Percentiles rank a stretch among this genome's conserved stretches.
Evolutionary conservation across 2,329 filamentous ascomycete species (phyloP).

Genomic region (Arthroderma sp.): DNA sequence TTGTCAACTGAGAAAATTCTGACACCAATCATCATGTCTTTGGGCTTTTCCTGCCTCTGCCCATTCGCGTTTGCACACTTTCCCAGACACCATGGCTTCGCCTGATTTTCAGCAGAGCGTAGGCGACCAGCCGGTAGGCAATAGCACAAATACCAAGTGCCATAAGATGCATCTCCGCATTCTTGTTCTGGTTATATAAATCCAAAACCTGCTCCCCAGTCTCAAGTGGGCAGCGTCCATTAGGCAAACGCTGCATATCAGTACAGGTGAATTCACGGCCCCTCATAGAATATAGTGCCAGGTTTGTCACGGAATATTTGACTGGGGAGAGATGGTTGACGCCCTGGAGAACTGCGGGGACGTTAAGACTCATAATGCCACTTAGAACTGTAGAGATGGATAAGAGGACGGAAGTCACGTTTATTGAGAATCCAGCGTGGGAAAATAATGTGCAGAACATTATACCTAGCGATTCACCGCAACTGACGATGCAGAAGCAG

Average conservation of each 20-base stretch:
- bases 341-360: slow-evolving; percentile 51
- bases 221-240: slow-evolving; percentile 51
- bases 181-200: slow-evolving; percentile 52
- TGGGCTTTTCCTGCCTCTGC: neutral
- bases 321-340: slow-evolving; percentile 61
- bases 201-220: slow-evolving; percentile 54
- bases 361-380: slow-evolving; percentile 56
- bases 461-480: slow-evolving; percentile 63
- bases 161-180: slow-evolving; percentile 48
- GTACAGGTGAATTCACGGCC: slow-evolving; percentile 52
- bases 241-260: slow-evolving; percentile 43
- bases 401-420: slow-evolving; percentile 56
- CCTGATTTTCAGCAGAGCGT: slow-evolving; percentile 20
- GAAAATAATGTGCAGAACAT: slow-evolving; percentile 66
- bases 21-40: neutral
- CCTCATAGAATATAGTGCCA: slow-evolving; percentile 52
- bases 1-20: too few relatives aligned
- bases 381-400: slow-evolving; percentile 59
- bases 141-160: slow-evolving; percentile 51
- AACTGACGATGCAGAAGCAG: slow-evolving; percentile 59
- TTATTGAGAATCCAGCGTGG: slow-evolving; percentile 65
- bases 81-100: slow-evolving; percentile 8
- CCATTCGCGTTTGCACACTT: neutral
- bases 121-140: slow-evolving; percentile 47
- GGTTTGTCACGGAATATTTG: slow-evolving; percentile 53